A percentile compares a stretch with the other conserved stretches of the same genome.
Conservation (phyloP, 1,284 basidiomycete genomes). For the Xerocomus minutiporus region DNA sequence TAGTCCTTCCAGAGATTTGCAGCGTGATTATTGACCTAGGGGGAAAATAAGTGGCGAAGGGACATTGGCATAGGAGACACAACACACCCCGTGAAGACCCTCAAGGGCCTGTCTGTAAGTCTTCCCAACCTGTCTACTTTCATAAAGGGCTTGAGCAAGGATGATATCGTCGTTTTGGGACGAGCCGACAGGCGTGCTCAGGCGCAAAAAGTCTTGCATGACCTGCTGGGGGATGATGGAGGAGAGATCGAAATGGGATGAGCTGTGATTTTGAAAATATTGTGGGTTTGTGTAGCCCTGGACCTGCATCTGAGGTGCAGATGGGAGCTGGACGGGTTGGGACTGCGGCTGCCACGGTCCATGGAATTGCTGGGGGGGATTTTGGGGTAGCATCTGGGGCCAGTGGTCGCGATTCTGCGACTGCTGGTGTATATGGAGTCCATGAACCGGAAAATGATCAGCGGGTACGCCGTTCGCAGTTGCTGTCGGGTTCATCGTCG, state of each 20-base stretch:
- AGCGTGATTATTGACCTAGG: conserved; percentile 44
- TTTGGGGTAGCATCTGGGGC: conserved; percentile 22
- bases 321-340: conserved; percentile 16
- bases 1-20: conserved; percentile 65
- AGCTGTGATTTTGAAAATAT: conserved; percentile 16
- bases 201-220: conserved; percentile 48
- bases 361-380: conserved; percentile 22
- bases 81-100: conserved; percentile 39
- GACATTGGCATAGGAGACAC: neutral
- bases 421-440: conserved; percentile 19
- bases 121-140: conserved; percentile 32
- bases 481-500: conserved; percentile 19
- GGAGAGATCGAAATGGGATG: conserved; percentile 22
- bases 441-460: conserved; percentile 14
- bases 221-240: conserved; percentile 46
- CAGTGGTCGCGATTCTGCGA: conserved; percentile 19
- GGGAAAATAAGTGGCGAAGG: conserved; percentile 10
- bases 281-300: conserved; percentile 23
- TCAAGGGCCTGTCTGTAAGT: conserved; percentile 43
- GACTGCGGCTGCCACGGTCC: conserved; percentile 22
- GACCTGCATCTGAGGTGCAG: conserved; percentile 15
- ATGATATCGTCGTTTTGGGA: conserved; percentile 48
- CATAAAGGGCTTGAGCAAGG: conserved; percentile 43
- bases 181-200: conserved; percentile 52
- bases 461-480: conserved; percentile 14